Base-by-base conservation (phyloP, 2,329 filamentous ascomycete species). In the Penicillium occitanis region DNA sequence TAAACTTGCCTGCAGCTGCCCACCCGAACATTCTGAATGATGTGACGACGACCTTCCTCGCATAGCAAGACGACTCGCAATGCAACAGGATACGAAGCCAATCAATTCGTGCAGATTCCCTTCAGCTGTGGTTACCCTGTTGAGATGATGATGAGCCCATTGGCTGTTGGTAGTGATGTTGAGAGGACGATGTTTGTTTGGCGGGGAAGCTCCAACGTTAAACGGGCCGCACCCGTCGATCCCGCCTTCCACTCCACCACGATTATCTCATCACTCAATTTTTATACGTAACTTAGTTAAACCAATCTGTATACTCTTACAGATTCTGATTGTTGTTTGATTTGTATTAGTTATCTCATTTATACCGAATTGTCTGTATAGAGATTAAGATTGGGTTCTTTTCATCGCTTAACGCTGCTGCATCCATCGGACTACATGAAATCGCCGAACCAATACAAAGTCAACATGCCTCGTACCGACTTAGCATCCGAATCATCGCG, bases 11-110 rank as follows among this genome's bases (percentile, higher is more conserved):
- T 63, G 48, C 35, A 51, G 50, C 64, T 19, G 60, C 53, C 65
- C 65, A 66, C 53, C 46, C 51, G 35, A 66, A 66, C 65, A 66
- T 66, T 51, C 40, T 53, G 35, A 60, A 8, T 37, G n/a, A 35
- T 63, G 22, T 17, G 13, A 46, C 14, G 17, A 44, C 61, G 1
- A 17, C 19, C 28, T n/a, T 10, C 22, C 37, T 55, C n/a, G 40
- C 51, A 48, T 58, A 64, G 25, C 40, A 64, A 33, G 37, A 14
- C 37, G 51, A 28, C 40, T 35, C 37, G 13, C n/a, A 25, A 44
- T 22, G 50, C 57, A 14, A 30, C 25, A 44, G 51, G 10, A 37
- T 13, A 55, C 13, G 33, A 40, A 57, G 53, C 19, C 33, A 57
- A 40, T 40, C 14, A 6, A 57, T 13, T 8, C 5, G 53, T 3